Percentiles rank a stretch among this genome's conserved stretches.
phyloP scores from a whole-genome alignment of 345 rosid species.

The Brassica juncea region DNA sequence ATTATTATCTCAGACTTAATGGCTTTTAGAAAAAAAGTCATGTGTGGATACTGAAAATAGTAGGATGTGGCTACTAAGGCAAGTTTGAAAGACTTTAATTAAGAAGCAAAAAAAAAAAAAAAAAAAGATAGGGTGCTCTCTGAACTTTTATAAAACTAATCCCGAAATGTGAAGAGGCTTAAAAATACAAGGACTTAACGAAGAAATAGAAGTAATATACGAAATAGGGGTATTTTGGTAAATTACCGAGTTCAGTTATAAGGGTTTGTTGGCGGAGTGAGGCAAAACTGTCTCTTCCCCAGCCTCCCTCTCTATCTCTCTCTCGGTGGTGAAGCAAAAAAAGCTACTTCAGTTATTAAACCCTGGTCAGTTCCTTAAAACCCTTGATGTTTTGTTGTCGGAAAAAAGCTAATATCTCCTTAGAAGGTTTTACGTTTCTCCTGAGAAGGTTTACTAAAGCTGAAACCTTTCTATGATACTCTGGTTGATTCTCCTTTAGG shows the following conservation, averaged over 20 bases:
- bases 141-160: neutral
- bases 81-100: neutral
- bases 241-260: neutral
- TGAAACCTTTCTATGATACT: neutral
- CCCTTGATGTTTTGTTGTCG: neutral
- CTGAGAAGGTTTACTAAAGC: neutral
- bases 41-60: neutral
- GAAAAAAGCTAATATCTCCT: neutral
- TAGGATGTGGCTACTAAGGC: neutral
- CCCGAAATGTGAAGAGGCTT: too few relatives aligned
- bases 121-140: neutral
- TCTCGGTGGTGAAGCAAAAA: neutral
- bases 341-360: conserved; percentile 5
- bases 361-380: neutral
- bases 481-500: neutral
- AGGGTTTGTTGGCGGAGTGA: conserved; percentile 17
- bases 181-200: neutral
- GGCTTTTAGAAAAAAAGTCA: neutral
- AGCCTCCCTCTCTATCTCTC: neutral
- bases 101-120: neutral
- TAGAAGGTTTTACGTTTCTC: neutral
- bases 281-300: neutral
- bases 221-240: neutral
- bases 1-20: too few relatives aligned
- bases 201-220: neutral